phyloP scores from a whole-genome alignment of 352 stramenopile species.

The Globisporangium irregulare region DNA sequence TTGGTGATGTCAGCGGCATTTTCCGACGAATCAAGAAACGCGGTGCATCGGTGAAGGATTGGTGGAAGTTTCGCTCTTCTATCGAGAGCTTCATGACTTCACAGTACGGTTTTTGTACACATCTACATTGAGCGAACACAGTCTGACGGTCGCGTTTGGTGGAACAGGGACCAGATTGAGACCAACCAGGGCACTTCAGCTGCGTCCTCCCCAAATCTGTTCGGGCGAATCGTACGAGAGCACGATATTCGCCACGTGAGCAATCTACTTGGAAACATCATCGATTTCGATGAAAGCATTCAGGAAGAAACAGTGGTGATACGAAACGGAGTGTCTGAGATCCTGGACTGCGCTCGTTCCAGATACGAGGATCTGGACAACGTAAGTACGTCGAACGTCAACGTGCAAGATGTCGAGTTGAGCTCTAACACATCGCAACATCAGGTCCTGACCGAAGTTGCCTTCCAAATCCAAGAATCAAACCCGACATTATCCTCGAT shows the following conservation, averaged over 20 bases:
- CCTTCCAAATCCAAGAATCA: slow-evolving; percentile 76
- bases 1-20: slow-evolving; percentile 61
- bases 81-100: slow-evolving; percentile 55
- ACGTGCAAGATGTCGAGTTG: background rate
- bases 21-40: slow-evolving; percentile 65
- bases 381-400: slow-evolving; percentile 21
- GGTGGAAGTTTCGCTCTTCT: slow-evolving; percentile 57
- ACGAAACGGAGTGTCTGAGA: slow-evolving; percentile 64
- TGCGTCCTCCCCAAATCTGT: slow-evolving; percentile 25
- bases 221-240: slow-evolving; percentile 33
- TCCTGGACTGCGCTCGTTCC: slow-evolving; percentile 58
- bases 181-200: slow-evolving; percentile 5
- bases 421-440: background rate
- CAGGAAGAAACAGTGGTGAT: slow-evolving; percentile 63
- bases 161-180: slow-evolving; percentile 28
- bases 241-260: slow-evolving; percentile 49
- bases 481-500: slow-evolving; percentile 71
- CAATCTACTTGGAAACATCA: slow-evolving; percentile 81
- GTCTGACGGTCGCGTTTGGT: slow-evolving; percentile 6
- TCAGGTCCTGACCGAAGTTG: slow-evolving; percentile 80
- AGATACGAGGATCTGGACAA: slow-evolving; percentile 86
- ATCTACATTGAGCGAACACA: background rate
- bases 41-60: slow-evolving; percentile 60
- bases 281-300: slow-evolving; percentile 79
- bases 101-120: slow-evolving; percentile 35